Evolutionary conservation across 306 rosid species (phyloP).

Genomic region (Prosopis cineraria): DNA sequence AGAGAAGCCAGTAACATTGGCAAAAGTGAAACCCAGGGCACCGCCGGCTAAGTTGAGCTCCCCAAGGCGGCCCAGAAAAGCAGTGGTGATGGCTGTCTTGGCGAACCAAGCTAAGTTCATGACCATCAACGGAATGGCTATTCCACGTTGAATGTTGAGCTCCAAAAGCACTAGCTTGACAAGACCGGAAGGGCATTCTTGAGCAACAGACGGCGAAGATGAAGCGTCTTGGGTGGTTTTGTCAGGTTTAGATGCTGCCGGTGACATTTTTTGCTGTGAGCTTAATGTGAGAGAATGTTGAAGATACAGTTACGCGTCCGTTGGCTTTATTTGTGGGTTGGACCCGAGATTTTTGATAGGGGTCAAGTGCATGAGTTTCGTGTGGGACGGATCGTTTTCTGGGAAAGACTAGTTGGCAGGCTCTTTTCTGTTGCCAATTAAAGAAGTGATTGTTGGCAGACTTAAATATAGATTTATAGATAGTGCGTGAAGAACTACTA

Average conservation of each 20-base stretch:
- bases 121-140: conserved; percentile 71
- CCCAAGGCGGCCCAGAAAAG: conserved; percentile 76
- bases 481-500: conserved; percentile 43
- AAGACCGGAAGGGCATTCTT: conserved; percentile 36
- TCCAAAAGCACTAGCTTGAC: conserved; percentile 44
- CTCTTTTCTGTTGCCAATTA: conserved; percentile 36
- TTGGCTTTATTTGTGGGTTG: not conserved
- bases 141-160: conserved; percentile 56
- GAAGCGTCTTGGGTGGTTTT: conserved; percentile 25
- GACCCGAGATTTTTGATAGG: conserved; percentile 22
- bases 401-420: conserved; percentile 22
- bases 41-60: conserved; percentile 80
- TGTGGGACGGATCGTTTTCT: conserved; percentile 31
- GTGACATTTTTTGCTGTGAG: conserved; percentile 47
- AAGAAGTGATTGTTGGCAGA: not conserved
- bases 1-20: conserved; percentile 91
- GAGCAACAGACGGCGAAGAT: conserved; percentile 17
- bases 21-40: conserved; percentile 81
- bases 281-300: conserved; percentile 25
- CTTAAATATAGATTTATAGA: conserved; percentile 20
- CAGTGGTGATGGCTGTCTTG: conserved; percentile 77
- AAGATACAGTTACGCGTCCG: not conserved
- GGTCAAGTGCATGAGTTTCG: conserved; percentile 50
- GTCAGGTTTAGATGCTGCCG: conserved; percentile 33
- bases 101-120: conserved; percentile 89